Base-by-base conservation (phyloP, 805 yeast genomes). In the Candida suzukii region DNA sequence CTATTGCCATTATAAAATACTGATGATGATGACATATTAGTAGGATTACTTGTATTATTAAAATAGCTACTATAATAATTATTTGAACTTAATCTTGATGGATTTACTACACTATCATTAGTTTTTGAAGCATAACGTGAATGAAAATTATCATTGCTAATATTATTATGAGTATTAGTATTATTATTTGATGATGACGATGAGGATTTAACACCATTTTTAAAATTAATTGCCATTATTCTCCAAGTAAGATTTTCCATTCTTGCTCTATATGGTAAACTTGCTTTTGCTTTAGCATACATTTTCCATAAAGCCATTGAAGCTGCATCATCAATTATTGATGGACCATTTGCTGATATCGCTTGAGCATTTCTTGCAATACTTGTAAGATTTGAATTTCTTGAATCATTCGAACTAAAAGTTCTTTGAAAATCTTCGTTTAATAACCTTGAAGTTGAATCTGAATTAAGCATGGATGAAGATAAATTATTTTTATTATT, bases 201-300 rank as follows among this genome's bases (percentile, higher is more conserved):
- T n/a, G 33, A 27, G 16, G 12, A 16, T 21, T 22, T 35, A 4
- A 18, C n/a, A 24, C 36, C 36, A 33, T 20, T 20, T 29, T 46
- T 47, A 29, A 56, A 40, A 44, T 63, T 71, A 49, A 82, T 66
- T 35, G 71, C 76, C 90, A 88, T 82, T 77, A 88, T 73, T 44
- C 96, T 66, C 96, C 96, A 88, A 10, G 95, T 80, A 41, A 88
- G 61, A 56, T 88, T 88, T 54, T 84, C 87, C 80, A 88, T 83
- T 39, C 96, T 67, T 22, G 77, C 73, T 41, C 75, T 73, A 57
- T 85, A 79, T 1, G 95, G 95, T 32, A 88, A 63, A 12, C 81
- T 70, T 11, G 85, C 80, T 48, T 76, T 78, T 14, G 95, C 95
- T 48, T 74, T 75, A 39, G 82, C 70, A 61, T 88, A 88, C 81